Conservation (phyloP, 805 yeast species). For the Candida loeiensis region DNA sequence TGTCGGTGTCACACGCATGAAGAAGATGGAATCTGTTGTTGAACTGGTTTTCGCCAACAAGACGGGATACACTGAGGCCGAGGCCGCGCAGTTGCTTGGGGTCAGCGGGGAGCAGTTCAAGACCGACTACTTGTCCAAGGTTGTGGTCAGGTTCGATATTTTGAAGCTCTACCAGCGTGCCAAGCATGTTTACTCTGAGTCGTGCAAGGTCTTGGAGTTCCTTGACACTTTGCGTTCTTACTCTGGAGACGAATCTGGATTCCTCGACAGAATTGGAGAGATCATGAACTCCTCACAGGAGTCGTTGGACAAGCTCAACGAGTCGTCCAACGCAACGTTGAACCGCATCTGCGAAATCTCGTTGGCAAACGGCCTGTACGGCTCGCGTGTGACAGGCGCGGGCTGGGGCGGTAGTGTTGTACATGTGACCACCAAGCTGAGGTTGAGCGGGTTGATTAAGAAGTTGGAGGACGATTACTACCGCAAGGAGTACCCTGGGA, state of each 20-base stretch:
- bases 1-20: conserved; percentile 39
- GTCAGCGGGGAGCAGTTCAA: conserved; percentile 41
- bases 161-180: conserved; percentile 57
- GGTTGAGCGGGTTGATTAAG: conserved; percentile 30
- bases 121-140: conserved; percentile 43
- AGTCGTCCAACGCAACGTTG: conserved; percentile 55
- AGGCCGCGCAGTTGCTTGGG: conserved; percentile 44
- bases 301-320: conserved; percentile 46
- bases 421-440: conserved; percentile 51
- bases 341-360: conserved; percentile 55
- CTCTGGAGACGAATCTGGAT: conserved; percentile 16
- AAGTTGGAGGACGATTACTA: conserved; percentile 54
- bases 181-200: conserved; percentile 60
- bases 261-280: conserved; percentile 45
- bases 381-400: conserved; percentile 75
- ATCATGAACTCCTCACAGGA: conserved; percentile 59
- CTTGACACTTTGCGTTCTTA: conserved; percentile 34
- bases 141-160: conserved; percentile 55
- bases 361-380: conserved; percentile 51
- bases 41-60: conserved; percentile 37
- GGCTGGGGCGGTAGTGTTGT: conserved; percentile 77
- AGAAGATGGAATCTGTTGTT: conserved; percentile 39
- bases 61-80: conserved; percentile 49
- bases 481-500: conserved; percentile 43
- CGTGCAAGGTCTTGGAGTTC: conserved; percentile 54